Evolutionary conservation across 768 basidiomycete genomes (phyloP).

Genomic region (Boletus eberwhitei): DNA sequence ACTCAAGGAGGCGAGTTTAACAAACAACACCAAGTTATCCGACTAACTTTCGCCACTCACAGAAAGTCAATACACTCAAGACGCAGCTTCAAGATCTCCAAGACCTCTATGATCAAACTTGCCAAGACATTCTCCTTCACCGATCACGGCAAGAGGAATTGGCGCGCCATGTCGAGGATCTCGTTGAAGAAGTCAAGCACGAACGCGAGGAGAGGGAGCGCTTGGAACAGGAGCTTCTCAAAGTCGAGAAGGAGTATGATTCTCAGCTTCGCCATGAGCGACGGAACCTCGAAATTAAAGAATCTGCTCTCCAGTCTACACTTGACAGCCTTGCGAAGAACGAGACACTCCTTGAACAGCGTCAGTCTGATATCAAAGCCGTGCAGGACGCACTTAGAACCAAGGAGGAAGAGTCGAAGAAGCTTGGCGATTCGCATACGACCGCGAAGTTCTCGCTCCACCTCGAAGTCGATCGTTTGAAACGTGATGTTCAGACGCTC

Average conservation of each 20-base stretch:
- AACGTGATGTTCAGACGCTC: constrained; percentile 75
- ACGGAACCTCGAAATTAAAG: constrained; percentile 66
- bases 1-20: constrained; percentile 69
- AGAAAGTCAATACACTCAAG: constrained; percentile 72
- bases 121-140: constrained; percentile 62
- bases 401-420: constrained; percentile 73
- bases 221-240: constrained; percentile 51
- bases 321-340: constrained; percentile 60
- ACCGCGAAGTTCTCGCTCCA: constrained; percentile 83
- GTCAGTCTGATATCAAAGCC: constrained; percentile 70
- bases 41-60: constrained; percentile 8
- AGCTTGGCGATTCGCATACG: constrained; percentile 79
- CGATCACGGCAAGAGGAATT: constrained; percentile 76
- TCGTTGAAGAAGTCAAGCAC: constrained; percentile 58
- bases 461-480: constrained; percentile 82
- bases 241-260: constrained; percentile 62
- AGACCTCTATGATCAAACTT: constrained; percentile 61
- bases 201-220: constrained; percentile 57
- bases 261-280: constrained; percentile 55
- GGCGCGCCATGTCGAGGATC: constrained; percentile 67
- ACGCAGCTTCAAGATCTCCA: constrained; percentile 62
- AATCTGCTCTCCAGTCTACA: constrained; percentile 60
- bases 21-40: background rate
- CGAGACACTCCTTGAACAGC: constrained; percentile 61
- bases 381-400: constrained; percentile 70